phyloP scores from a whole-genome alignment of 2,329 filamentous ascomycete species.

The Colletotrichum tanaceti region DNA sequence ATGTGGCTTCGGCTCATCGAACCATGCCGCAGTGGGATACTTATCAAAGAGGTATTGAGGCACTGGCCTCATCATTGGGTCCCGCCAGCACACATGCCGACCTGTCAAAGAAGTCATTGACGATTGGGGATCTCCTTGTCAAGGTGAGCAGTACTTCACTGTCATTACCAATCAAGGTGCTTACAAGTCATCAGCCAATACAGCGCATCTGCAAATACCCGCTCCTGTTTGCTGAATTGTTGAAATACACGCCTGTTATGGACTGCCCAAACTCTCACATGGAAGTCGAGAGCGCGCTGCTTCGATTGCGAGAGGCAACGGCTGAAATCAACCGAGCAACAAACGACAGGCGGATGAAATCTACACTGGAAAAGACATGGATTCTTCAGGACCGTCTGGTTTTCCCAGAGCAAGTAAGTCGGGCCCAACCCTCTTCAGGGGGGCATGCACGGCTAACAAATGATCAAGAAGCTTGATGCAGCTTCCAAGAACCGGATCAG shows the following conservation, averaged over 20 bases:
- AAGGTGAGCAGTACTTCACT: constrained; percentile 69
- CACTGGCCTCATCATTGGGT: constrained; percentile 78
- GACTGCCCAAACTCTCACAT: constrained; percentile 88
- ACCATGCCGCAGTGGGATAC: constrained; percentile 79
- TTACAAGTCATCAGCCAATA: constrained; percentile 72
- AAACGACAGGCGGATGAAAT: constrained; percentile 76
- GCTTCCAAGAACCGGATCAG: constrained; percentile 75
- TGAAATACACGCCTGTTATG: constrained; percentile 83
- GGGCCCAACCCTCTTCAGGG: not conserved
- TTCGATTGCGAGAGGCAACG: constrained; percentile 78
- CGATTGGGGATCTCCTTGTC: constrained; percentile 86
- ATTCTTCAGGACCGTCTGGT: constrained; percentile 83
- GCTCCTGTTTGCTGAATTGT: constrained; percentile 83
- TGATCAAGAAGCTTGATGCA: constrained; percentile 60
- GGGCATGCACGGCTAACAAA: not conserved
- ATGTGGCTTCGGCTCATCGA: constrained; percentile 76
- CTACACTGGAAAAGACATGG: constrained; percentile 83
- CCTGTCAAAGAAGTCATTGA: constrained; percentile 79
- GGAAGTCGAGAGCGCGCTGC: constrained; percentile 79
- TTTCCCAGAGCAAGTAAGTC: constrained; percentile 76
- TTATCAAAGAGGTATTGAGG: constrained; percentile 88
- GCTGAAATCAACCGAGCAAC: constrained; percentile 87
- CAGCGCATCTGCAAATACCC: constrained; percentile 94
- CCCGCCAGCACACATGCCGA: constrained; percentile 74
- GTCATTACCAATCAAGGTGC: not conserved